Conservation (phyloP, 2,329 filamentous ascomycete species). For the Arthroderma uncinatum region DNA sequence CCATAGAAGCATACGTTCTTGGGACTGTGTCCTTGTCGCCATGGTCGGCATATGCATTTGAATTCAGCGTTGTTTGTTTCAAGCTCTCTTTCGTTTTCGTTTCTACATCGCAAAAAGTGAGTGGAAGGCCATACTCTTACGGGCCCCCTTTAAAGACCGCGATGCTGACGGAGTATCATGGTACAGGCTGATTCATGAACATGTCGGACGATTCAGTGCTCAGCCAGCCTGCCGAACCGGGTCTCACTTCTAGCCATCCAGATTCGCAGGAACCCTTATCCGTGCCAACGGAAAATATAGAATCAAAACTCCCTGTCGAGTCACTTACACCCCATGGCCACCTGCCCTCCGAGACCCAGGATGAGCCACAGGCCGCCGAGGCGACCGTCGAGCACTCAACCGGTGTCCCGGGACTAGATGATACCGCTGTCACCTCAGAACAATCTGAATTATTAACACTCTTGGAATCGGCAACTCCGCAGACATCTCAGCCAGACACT, state of each 20-base stretch:
- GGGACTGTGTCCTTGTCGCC: background rate
- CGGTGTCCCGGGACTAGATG: background rate
- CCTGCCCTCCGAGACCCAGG: background rate
- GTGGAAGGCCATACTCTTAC: background rate
- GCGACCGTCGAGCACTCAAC: background rate
- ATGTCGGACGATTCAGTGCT: background rate
- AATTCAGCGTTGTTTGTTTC: conserved; percentile 3
- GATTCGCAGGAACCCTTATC: background rate
- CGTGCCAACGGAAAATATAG: background rate
- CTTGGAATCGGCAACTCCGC: background rate
- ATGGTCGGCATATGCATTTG: conserved; percentile 4
- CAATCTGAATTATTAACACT: background rate
- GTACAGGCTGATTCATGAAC: background rate
- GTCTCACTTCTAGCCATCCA: background rate
- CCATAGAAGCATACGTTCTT: background rate
- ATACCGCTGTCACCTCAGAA: background rate
- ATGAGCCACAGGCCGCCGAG: background rate
- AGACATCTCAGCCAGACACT: background rate
- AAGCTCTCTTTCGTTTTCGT: background rate
- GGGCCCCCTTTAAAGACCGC: background rate
- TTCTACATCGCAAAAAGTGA: background rate
- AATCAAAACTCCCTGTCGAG: background rate
- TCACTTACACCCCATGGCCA: background rate
- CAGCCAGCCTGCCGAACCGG: background rate
- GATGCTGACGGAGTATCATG: background rate